A percentile compares a stretch with the other conserved stretches of the same genome.
These are phyloP conservation scores for Naumovozyma baii DNA, from an alignment of 805 yeast species.

Conservation along the genomic window DNA sequence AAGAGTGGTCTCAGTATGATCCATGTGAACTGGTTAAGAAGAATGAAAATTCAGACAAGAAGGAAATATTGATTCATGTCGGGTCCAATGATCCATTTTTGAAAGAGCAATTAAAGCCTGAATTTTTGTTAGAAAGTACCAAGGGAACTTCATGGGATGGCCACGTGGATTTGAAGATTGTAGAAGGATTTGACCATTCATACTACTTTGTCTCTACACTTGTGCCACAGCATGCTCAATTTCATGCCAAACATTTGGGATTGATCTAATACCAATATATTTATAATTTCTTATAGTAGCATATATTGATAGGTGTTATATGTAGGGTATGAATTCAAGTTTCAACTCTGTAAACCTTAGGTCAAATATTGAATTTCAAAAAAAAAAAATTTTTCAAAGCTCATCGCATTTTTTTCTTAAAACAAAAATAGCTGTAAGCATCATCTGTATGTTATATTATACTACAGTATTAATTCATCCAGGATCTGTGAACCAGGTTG, in stretches of 20 bases:
- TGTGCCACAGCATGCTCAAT: conserved; percentile 73
- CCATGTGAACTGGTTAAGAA: conserved; percentile 52
- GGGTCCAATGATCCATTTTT: conserved; percentile 74
- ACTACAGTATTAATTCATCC: no score
- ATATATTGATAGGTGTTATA: no score
- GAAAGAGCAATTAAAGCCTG: conserved; percentile 64
- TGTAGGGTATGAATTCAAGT: background rate
- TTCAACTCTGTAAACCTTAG: background rate
- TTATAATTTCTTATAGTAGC: no score
- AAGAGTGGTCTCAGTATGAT: conserved; percentile 64
- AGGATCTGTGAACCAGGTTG: no score
- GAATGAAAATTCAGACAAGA: conserved; percentile 38
- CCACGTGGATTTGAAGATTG: conserved; percentile 48
- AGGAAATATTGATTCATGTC: conserved; percentile 68
- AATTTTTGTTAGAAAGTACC: conserved; percentile 50
- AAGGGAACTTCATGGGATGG: conserved; percentile 50
- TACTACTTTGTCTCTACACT: conserved; percentile 78
- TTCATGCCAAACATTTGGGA: conserved; percentile 63
- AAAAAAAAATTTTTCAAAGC: background rate
- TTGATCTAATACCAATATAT: conserved; percentile 12
- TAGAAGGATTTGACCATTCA: conserved; percentile 83
- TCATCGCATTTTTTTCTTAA: no score
- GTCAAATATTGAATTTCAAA: background rate
- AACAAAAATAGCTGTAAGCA: no score
- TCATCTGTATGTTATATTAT: no score